These are phyloP conservation scores for Colletotrichum neosansevieriae DNA, from an alignment of 2,329 filamentous ascomycete species.

Conservation along the genomic window DNA sequence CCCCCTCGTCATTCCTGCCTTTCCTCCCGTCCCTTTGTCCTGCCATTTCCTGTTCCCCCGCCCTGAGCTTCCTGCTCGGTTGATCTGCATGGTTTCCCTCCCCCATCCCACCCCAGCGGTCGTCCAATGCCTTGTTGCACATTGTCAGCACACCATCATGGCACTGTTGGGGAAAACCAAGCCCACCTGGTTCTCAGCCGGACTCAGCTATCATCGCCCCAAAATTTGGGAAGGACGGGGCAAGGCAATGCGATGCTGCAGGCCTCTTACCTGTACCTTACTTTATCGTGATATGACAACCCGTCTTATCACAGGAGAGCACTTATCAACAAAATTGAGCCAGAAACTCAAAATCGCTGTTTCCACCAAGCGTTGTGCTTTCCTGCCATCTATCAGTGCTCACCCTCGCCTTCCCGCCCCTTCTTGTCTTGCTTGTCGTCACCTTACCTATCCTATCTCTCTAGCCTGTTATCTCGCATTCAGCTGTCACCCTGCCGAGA, in stretches of 20 bases:
- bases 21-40: not conserved
- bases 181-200: conserved; percentile 17
- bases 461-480: conserved; percentile 33
- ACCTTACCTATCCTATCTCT: conserved; percentile 22
- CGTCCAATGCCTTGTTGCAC: conserved; percentile 32
- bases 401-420: conserved; percentile 11
- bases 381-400: conserved; percentile 4
- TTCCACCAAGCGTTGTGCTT: conserved; percentile 2
- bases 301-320: conserved; percentile 20
- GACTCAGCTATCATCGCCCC: conserved; percentile 25
- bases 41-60: not conserved
- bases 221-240: conserved; percentile 15
- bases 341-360: conserved; percentile 16
- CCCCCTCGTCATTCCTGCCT: conserved; percentile 20
- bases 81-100: conserved; percentile 10
- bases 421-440: conserved; percentile 23
- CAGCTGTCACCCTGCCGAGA: conserved; percentile 12
- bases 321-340: conserved; percentile 20
- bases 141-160: conserved; percentile 37
- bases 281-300: conserved; percentile 26
- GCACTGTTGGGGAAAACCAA: conserved; percentile 8
- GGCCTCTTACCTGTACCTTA: conserved; percentile 28
- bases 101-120: conserved; percentile 10
- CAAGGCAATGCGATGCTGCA: conserved; percentile 14
- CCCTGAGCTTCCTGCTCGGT: conserved; percentile 3